Percentiles rank a stretch among this genome's conserved stretches.
Conservation (phyloP, 2,329 filamentous ascomycete genomes). For the Neopestalotiopsis sp. region DNA sequence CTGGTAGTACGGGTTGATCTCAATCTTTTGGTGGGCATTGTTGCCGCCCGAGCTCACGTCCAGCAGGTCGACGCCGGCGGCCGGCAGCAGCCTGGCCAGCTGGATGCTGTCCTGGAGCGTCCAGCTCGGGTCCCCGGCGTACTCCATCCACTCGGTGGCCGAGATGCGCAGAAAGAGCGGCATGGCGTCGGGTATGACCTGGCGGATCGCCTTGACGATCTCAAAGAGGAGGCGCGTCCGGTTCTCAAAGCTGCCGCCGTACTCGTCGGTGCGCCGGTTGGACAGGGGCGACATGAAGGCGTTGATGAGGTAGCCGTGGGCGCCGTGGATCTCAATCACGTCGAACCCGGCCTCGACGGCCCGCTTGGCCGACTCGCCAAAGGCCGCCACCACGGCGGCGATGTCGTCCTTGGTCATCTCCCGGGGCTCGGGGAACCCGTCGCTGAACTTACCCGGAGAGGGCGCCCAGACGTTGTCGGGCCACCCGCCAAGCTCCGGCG, state of each 20-base stretch:
- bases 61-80: constrained; percentile 78
- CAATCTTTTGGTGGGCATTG: constrained; percentile 64
- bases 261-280: constrained; percentile 73
- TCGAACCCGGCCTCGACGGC: constrained; percentile 60
- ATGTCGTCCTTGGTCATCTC: constrained; percentile 58
- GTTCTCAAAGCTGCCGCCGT: constrained; percentile 76
- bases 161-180: constrained; percentile 72
- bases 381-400: constrained; percentile 40
- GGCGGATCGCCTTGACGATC: constrained; percentile 65
- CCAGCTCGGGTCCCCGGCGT: constrained; percentile 64
- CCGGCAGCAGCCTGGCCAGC: constrained; percentile 73
- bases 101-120: constrained; percentile 69
- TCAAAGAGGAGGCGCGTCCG: constrained; percentile 72
- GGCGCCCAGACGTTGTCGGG: constrained; percentile 57
- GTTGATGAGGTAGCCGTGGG: constrained; percentile 79
- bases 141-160: constrained; percentile 72
- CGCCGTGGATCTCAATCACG: constrained; percentile 75
- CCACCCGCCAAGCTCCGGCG: constrained; percentile 39
- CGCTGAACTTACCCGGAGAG: constrained; percentile 59
- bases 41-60: constrained; percentile 84
- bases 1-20: constrained; percentile 72
- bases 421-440: constrained; percentile 61
- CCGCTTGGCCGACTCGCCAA: constrained; percentile 39
- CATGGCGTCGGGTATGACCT: constrained; percentile 66
- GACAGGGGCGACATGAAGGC: constrained; percentile 71